Conservation (phyloP, 495 filamentous ascomycete species). For the Astrothelium macrocarpum region DNA sequence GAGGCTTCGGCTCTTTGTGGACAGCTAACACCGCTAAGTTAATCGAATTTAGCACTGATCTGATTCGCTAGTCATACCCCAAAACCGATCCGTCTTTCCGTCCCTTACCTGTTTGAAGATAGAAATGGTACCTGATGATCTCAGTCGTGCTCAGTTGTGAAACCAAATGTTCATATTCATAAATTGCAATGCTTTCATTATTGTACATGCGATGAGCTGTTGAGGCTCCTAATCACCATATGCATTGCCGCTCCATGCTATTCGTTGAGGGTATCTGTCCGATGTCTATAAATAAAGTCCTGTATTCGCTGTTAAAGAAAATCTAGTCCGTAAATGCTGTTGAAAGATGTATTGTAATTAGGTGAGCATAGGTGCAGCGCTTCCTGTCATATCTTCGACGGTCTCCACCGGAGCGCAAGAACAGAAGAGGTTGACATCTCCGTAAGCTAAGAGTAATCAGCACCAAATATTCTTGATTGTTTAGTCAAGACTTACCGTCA, state of each 20-base stretch:
- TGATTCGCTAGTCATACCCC: too few species aligned
- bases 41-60: too few species aligned
- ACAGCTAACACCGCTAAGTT: too few species aligned
- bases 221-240: background rate
- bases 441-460: conserved; percentile 52
- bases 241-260: background rate
- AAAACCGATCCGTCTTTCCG: too few species aligned
- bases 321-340: background rate
- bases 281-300: background rate
- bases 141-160: too few species aligned
- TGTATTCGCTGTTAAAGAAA: background rate
- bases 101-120: too few species aligned
- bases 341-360: conserved; percentile 11
- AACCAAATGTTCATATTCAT: too few species aligned
- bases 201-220: background rate
- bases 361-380: conserved; percentile 30
- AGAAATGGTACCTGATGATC: too few species aligned
- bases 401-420: conserved; percentile 77
- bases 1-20: too few species aligned
- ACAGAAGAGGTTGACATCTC: conserved; percentile 90
- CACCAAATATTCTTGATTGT: background rate
- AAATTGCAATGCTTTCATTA: too few species aligned
- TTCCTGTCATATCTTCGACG: conserved; percentile 30
- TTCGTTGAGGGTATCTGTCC: background rate
- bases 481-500: conserved; percentile 43